Percentiles rank a stretch among this genome's conserved stretches.
Conservation (phyloP, 352 stramenopile genomes). For the Phytophthora macrochlamydospora region DNA sequence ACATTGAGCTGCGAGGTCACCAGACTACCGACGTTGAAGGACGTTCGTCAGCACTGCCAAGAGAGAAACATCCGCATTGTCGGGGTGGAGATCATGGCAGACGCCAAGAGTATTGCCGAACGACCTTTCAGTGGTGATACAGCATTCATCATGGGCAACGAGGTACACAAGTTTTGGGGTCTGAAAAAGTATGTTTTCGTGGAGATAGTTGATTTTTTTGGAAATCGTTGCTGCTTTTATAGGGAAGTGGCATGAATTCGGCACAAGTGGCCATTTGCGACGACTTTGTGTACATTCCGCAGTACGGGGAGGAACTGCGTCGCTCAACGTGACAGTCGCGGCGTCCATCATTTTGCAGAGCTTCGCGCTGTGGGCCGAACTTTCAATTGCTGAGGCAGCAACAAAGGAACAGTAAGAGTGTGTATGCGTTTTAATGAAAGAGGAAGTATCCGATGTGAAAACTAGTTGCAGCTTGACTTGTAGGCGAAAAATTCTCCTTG, state of each 20-base stretch:
- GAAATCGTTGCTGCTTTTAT: background rate
- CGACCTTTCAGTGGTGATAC: slow-evolving; percentile 79
- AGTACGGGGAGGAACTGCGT: slow-evolving; percentile 95
- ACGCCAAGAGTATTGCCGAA: slow-evolving; percentile 77
- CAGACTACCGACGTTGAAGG: slow-evolving; percentile 79
- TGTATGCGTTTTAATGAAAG: too few relatives aligned
- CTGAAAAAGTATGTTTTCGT: background rate
- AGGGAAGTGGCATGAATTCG: slow-evolving; percentile 91
- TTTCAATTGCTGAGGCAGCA: slow-evolving; percentile 21
- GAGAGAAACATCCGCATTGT: slow-evolving; percentile 80
- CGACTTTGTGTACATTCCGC: slow-evolving; percentile 94
- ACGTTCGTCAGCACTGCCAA: slow-evolving; percentile 74
- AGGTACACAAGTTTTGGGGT: slow-evolving; percentile 48
- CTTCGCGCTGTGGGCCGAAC: slow-evolving; percentile 81
- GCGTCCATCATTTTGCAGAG: slow-evolving; percentile 94
- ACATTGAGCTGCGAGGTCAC: slow-evolving; percentile 59
- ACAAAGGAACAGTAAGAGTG: too few relatives aligned
- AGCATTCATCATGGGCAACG: slow-evolving; percentile 96
- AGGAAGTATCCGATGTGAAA: too few relatives aligned
- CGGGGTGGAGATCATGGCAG: slow-evolving; percentile 94
- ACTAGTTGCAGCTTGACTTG: background rate
- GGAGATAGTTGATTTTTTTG: slow-evolving; percentile 3
- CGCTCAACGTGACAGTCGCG: slow-evolving; percentile 96
- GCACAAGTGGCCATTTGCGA: slow-evolving; percentile 94
- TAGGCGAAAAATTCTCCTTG: background rate